These are phyloP conservation scores for Bothriochloa decipiens DNA, from an alignment of 176 grass and related monocot genomes.

Conservation along the genomic window DNA sequence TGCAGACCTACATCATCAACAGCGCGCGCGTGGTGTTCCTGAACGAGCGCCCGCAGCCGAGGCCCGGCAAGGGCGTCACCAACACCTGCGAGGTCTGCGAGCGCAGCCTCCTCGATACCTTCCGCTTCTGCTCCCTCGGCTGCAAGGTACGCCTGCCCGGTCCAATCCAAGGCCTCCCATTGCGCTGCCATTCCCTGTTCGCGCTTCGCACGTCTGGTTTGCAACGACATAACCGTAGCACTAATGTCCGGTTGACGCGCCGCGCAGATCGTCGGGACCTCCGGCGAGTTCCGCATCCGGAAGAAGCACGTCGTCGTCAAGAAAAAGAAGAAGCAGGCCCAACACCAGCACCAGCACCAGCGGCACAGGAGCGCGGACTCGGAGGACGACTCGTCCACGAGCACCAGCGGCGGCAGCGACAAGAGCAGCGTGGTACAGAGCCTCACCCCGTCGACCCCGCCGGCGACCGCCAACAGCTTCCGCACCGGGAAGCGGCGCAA, in stretches of 20 bases:
- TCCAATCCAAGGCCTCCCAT: neutral
- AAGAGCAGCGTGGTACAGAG: constrained; percentile 77
- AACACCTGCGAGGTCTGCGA: constrained; percentile 98
- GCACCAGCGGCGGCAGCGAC: constrained; percentile 66
- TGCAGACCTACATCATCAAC: constrained; percentile 99
- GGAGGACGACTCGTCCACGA: constrained; percentile 71
- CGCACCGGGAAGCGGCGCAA: constrained; percentile 79
- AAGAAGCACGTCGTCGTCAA: constrained; percentile 45
- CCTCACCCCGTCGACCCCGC: constrained; percentile 71
- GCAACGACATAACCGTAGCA: neutral
- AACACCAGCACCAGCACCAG: neutral
- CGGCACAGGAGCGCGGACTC: constrained; percentile 41
- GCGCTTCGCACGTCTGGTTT: neutral
- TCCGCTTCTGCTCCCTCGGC: constrained; percentile 97
- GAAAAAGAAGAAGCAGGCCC: constrained; percentile 47
- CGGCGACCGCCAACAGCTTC: constrained; percentile 57
- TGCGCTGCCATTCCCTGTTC: too few relatives aligned
- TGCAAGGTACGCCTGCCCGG: constrained; percentile 64
- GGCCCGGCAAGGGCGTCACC: constrained; percentile 94
- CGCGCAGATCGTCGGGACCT: constrained; percentile 63
- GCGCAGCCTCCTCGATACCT: constrained; percentile 94
- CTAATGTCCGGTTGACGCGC: neutral
- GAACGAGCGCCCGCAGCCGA: constrained; percentile 89
- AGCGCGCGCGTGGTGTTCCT: constrained; percentile 97
- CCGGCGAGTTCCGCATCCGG: constrained; percentile 45